Evolutionary conservation across 305 asterid genomes (phyloP), one percentile per base, ranked within the genome.

Genomic region (Solanum hybrid): DNA sequence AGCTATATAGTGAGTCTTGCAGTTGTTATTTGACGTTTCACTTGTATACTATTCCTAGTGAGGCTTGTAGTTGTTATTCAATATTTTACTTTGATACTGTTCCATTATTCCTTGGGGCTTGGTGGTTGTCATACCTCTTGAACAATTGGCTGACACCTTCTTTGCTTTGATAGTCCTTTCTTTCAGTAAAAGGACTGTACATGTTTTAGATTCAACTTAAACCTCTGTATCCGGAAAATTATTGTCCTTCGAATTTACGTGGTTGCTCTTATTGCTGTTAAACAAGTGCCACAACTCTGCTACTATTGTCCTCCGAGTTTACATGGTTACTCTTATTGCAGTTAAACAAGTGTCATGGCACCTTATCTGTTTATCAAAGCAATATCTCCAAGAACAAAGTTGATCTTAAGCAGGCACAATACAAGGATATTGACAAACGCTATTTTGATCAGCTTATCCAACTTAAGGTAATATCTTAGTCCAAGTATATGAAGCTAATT

Each of bases 351-450:
- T 91, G 90, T 56, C 95, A 90, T 88, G 99, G 99, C 73, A 96
- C 98, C 40, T 90, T 95, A 86, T 93, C 98, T 91, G 99, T 98
- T 40, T 95, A 95, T 94, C 95, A 91, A 93, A 95, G 95, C 94
- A 96, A 95, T 93, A 93, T 96, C 88, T 96, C 96, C 82, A 93
- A 90, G 93, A 95, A 96, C 90, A 94, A 90, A 91, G 92, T 92
- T 85, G 98, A 96, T 93, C 99, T 98, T 90, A 98, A 95, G 93
- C 98, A 96, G 90, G 88, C 98, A 73, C 98, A 98, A 56, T 98
- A 96, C 95, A 96, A 96, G 92, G 99, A 96, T 92, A 98, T 98
- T 32, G 99, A 98, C 94, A 97, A 94, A 89, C 98, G 99, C 88
- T 94, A 96, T 90, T 98, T 98, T 93, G 99, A 96, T 94, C 99